Base-by-base conservation (phyloP, 1,284 basidiomycete genomes). In the Earliella scabrosa region DNA sequence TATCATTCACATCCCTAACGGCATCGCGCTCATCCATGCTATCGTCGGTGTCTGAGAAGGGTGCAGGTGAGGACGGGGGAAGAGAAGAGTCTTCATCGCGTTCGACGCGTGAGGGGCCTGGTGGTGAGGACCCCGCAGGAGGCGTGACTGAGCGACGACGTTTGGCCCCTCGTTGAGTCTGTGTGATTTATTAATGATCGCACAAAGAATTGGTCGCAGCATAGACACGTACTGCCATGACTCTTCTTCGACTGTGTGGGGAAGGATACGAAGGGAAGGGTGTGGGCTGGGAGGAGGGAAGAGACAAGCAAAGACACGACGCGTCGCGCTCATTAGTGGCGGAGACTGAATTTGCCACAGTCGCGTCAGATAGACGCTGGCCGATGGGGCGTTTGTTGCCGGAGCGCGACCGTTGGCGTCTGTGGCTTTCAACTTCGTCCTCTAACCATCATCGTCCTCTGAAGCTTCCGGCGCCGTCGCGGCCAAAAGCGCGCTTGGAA, bases 41-140 rank as follows among this genome's bases (percentile, higher is more conserved):
- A 39, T 95, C 93, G 44, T 93, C 93, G 13, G 92, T 92, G 66
- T 96, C 95, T 3, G 90, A 92, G 70, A 95, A 95, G 0, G 90
- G 87, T 1, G 85, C 81, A 2, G 87, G 92, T 3, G 91, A 93
- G 2, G 90, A 92, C 4, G 92, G 91, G 1, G 92, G 92, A 9
- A 93, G 75, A 18, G 90, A 92, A 8, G 90, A 86, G 45, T 80
- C 77, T 23, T 85, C 86, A 63, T 78, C 77, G 68, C 82, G 81
- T 69, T 85, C 80, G 43, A 78, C 71, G 27, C 75, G 74, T 20
- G 62, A 49, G 9, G 81, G 74, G 43, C 74, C 72, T n/a, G 75
- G 71, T 11, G 85, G 81, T 1, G 87, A 86, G 5, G 86, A 85
- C 35, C 74, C 76, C 14, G 73, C 69, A 27, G 74, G 72, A 50